Conservation (phyloP, 495 filamentous ascomycete species). For the Xylaria acuta region DNA sequence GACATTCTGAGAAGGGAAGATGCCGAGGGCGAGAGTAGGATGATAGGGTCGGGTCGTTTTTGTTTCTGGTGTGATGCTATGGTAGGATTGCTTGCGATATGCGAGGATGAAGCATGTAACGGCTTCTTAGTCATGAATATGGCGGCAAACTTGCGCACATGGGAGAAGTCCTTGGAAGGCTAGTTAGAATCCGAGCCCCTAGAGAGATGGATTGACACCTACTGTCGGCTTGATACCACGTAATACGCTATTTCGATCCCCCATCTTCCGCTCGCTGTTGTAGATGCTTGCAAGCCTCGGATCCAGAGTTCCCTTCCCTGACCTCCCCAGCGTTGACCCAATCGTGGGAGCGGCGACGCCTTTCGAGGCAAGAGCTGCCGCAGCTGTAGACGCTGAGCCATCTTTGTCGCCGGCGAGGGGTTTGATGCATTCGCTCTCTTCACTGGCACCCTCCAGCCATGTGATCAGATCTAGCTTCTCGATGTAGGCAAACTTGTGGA, state of each 20-base stretch:
- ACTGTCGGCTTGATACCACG: conserved; percentile 90
- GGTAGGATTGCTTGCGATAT: conserved; percentile 42
- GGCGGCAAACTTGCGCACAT: conserved; percentile 85
- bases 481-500: conserved; percentile 87
- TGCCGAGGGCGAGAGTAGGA: conserved; percentile 96
- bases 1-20: conserved; percentile 96
- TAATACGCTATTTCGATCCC: conserved; percentile 87
- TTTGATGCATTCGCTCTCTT: conserved; percentile 92
- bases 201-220: conserved; percentile 40
- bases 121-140: conserved; percentile 74
- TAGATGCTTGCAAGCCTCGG: conserved; percentile 87
- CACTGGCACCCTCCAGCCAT: conserved; percentile 87
- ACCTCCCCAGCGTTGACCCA: conserved; percentile 46
- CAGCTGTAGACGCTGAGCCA: conserved; percentile 53
- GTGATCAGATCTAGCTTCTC: conserved; percentile 89
- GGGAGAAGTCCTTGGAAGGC: conserved; percentile 81
- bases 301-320: conserved; percentile 70
- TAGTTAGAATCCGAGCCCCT: conserved; percentile 30
- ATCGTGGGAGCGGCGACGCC: conserved; percentile 58
- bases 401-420: conserved; percentile 70
- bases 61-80: conserved; percentile 58
- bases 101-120: conserved; percentile 42
- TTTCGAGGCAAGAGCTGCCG: conserved; percentile 55
- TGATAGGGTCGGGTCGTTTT: conserved; percentile 87
- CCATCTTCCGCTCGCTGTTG: conserved; percentile 85